These are phyloP conservation scores for Mycena kentingensis DNA, from an alignment of 768 basidiomycete species.

Conservation along the genomic window DNA sequence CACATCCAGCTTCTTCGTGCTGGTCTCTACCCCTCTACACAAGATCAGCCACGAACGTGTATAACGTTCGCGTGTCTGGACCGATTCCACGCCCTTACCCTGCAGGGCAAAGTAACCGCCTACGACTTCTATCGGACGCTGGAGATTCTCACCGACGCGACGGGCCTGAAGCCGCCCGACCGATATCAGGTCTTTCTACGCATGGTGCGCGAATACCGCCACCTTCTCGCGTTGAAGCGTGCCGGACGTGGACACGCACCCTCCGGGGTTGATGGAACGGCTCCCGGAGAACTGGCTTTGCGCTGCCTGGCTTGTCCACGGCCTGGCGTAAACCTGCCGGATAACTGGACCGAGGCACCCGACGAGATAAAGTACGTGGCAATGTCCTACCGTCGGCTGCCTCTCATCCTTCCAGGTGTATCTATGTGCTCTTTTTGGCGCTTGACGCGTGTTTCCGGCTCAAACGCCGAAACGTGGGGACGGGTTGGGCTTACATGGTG, in stretches of 20 bases:
- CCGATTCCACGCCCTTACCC: conserved; percentile 30
- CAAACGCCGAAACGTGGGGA: conserved; percentile 7
- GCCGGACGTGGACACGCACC: too few species aligned
- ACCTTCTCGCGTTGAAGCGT: background rate
- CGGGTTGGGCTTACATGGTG: conserved; percentile 15
- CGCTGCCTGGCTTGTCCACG: conserved; percentile 39
- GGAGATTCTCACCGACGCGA: conserved; percentile 28
- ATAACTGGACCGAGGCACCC: conserved; percentile 24
- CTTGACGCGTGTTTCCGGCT: conserved; percentile 29
- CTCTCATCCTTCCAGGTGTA: conserved; percentile 1
- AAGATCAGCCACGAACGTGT: conserved; percentile 25
- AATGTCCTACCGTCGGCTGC: too few species aligned
- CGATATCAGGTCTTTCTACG: background rate
- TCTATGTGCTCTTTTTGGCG: conserved; percentile 9
- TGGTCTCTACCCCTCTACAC: conserved; percentile 29
- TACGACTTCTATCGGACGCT: conserved; percentile 33
- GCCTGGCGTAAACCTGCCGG: conserved; percentile 31
- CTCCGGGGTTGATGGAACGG: too few species aligned
- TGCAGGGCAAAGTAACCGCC: conserved; percentile 30
- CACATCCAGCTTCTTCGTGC: conserved; percentile 34
- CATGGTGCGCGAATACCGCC: background rate
- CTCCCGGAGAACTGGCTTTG: conserved; percentile 30
- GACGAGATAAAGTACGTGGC: conserved; percentile 20
- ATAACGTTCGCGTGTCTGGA: conserved; percentile 31
- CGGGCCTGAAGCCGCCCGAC: conserved; percentile 17